Evolutionary conservation across 805 yeast genomes (phyloP), one percentile per base, ranked within the genome.

Genomic region (Ogataea saltuana): DNA sequence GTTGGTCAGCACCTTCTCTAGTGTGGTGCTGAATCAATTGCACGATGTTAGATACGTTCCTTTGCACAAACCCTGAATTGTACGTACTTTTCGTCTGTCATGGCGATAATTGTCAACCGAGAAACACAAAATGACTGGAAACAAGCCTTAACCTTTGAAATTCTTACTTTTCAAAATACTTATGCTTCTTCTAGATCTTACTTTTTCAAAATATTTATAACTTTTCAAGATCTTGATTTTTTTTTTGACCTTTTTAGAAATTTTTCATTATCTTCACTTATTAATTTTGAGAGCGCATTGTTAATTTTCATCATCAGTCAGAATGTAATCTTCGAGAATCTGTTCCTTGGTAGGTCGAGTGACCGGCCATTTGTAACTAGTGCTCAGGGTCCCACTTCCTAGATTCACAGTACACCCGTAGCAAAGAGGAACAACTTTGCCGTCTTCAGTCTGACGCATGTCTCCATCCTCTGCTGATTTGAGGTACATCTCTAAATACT

Each of bases 401-500:
- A 85, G 56, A 9, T 81, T 77, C 2, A 83, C 83, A 26, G 80
- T 71, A 58, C 96, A 87, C 2, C 93, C 95, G 55, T 85, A 87
- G 58, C 96, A 87, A 7, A 84, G 54, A n/a, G 66, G 58, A n/a
- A 59, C 44, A 10, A 29, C 47, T 21, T 39, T 64, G 35, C 46
- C 13, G 46, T 46, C 8, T 11, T 15, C 4, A 22, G 23, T 10
- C 21, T 33, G 22, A 4, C n/a, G 32, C 28, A 27, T 13, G 28
- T 33, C 33, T 10, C 15, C 29, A 18, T 30, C 19, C 22, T 13
- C 17, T 8, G 19, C 25, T 22, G 45, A 27, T 21, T 49, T 46
- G 9, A 59, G 41, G 35, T 60, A 62, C 35, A 52, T 50, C 36
- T 45, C 45, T 2, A 49, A 46, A 20, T 71, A 64, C 2, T 48